Base-by-base conservation (phyloP, 345 rosid species). In the Eucalyptus cloeziana region DNA sequence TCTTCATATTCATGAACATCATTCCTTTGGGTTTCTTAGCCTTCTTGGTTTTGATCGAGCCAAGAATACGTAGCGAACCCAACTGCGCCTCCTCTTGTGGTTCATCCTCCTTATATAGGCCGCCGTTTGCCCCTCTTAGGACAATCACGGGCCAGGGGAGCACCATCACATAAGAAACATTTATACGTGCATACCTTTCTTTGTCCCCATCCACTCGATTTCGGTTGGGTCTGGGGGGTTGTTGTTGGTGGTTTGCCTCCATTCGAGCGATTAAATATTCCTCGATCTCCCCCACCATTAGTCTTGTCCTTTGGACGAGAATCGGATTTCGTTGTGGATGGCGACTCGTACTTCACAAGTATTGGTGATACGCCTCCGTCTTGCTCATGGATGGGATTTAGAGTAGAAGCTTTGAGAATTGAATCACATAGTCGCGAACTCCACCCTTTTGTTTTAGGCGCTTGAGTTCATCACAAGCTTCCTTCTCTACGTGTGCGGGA, bases 181-280 rank as follows among this genome's bases (percentile, higher is more conserved):
- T 51, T 17, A 17, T 51, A 17, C 1, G 0, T 51, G 0, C 6
- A 7, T 51, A 51, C 8, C 0, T 51, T 51, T 51, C 54, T 51
- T 51, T 51, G 4, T 51, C 0, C 54, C 54, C 9, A 17, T 51
- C 54, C 54, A 51, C 54, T 51, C 4, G 0, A 51, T 0, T 51
- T 4, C 1, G 4, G 2, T 51, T 51, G 0, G 22, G 2, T 51
- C 54, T 0, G 17, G 1, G 0, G 1, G 54, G 54, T 4, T 17
- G 0, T 1, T 0, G 0, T 0, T 2, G 54, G 8, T 17, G 54
- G 54, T 51, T 51, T 51, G 54, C 54, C 54, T 51, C 0, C 54
- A 51, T 51, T 51, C 0, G 8, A 51, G 54, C 0, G 8, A 51
- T 51, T 51, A 17, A 51, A 51, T 51, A 1, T 51, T 51, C 54